Percentiles rank a stretch among this genome's conserved stretches.
phyloP scores from a whole-genome alignment of 2,329 filamentous ascomycete genomes.

The Colletotrichum incanum region DNA sequence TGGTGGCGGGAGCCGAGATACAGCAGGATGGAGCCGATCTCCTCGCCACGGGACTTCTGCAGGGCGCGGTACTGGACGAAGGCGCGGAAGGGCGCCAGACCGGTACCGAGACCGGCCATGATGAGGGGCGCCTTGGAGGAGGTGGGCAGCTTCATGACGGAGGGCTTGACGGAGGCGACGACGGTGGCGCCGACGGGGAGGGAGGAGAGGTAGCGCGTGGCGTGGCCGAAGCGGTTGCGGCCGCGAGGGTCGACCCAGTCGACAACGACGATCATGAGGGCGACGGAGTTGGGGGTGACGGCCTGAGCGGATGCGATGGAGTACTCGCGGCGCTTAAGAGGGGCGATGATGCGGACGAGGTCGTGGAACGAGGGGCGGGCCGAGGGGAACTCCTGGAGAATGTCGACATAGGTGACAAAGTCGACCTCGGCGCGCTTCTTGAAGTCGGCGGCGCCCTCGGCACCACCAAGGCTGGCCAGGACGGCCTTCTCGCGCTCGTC shows the following conservation, averaged over 20 bases:
- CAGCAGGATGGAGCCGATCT: constrained; percentile 92
- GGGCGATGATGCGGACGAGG: constrained; percentile 87
- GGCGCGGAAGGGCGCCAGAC: constrained; percentile 98
- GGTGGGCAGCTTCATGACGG: constrained; percentile 97
- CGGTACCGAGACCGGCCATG: constrained; percentile 99
- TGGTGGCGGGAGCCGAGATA: constrained; percentile 98
- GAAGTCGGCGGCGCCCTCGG: constrained; percentile 89
- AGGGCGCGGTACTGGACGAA: constrained; percentile 98
- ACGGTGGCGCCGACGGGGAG: constrained; percentile 84
- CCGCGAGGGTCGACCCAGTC: constrained; percentile 93
- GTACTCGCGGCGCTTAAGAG: constrained; percentile 97
- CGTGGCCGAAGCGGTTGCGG: constrained; percentile 92
- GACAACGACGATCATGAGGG: constrained; percentile 97
- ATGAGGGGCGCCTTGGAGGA: constrained; percentile 93
- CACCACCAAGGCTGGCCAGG: constrained; percentile 81
- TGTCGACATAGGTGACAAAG: constrained; percentile 90
- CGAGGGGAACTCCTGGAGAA: constrained; percentile 90
- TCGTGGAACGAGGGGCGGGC: constrained; percentile 92
- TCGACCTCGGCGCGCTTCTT: constrained; percentile 94
- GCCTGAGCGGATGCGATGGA: constrained; percentile 98
- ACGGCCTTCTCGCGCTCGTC: constrained; percentile 87
- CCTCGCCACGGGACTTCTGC: constrained; percentile 97
- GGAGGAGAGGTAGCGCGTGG: constrained; percentile 88
- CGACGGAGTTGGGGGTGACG: constrained; percentile 89
- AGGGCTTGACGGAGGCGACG: constrained; percentile 96